Percentiles rank a stretch among this genome's conserved stretches.
Evolutionary conservation across 2,329 filamentous ascomycete species (phyloP).

Genomic region (Anisogramma anomala): DNA sequence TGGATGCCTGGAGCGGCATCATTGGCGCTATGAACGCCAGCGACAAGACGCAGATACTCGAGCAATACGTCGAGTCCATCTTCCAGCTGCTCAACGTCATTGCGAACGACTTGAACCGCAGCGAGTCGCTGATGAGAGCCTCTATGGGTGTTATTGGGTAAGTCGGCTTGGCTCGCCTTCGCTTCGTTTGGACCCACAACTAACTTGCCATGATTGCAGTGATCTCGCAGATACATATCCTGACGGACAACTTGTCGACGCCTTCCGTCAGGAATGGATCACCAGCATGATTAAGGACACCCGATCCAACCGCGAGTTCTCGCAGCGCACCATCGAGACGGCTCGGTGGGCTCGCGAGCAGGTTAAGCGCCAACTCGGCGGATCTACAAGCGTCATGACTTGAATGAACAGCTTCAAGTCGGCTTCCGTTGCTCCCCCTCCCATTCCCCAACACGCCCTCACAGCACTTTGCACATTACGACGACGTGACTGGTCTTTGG

Average conservation of each 20-base stretch:
- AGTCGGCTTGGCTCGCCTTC: conserved; percentile 28
- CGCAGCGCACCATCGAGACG: conserved; percentile 76
- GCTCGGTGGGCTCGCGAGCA: conserved; percentile 96
- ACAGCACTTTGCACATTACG: conserved; percentile 7
- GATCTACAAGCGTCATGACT: conserved; percentile 39
- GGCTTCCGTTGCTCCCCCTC: conserved; percentile 5
- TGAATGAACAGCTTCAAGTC: conserved; percentile 21
- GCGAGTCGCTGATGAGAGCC: conserved; percentile 83
- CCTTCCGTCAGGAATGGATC: conserved; percentile 87
- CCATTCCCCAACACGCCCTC: conserved; percentile 13
- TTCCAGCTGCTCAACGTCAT: conserved; percentile 78
- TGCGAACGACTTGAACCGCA: conserved; percentile 72
- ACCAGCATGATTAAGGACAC: conserved; percentile 85
- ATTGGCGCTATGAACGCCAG: conserved; percentile 86
- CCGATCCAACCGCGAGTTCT: conserved; percentile 77
- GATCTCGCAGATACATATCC: conserved; percentile 92
- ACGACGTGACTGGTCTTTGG: conserved; percentile 8
- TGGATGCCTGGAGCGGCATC: conserved; percentile 97
- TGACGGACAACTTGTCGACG: conserved; percentile 70
- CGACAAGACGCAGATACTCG: conserved; percentile 59
- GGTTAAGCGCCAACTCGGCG: conserved; percentile 77
- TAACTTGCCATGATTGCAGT: conserved; percentile 39
- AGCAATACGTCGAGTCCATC: conserved; percentile 71
- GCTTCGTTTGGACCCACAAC: background rate
- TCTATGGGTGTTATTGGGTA: conserved; percentile 86